phyloP scores from a whole-genome alignment of 805 yeast species.

The Novakomyces olei region DNA sequence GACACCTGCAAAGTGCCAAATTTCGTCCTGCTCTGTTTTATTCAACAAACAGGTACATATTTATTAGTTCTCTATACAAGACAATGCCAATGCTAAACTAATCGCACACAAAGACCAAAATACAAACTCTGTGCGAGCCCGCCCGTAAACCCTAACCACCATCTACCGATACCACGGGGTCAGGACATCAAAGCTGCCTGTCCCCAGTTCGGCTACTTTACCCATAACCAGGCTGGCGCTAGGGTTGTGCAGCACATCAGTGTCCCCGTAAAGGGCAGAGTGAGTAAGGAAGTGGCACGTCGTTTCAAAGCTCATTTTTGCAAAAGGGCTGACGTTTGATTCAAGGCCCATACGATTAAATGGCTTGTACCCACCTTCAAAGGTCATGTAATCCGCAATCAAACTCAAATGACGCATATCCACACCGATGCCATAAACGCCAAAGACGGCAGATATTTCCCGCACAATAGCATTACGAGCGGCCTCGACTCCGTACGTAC shows the following conservation, averaged over 20 bases:
- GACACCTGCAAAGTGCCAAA: no score
- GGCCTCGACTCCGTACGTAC: constrained; percentile 94
- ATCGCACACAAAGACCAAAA: no score
- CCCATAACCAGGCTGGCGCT: constrained; percentile 87
- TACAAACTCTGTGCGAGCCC: no score
- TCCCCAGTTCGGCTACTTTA: constrained; percentile 74
- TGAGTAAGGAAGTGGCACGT: constrained; percentile 92
- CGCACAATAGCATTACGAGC: constrained; percentile 93
- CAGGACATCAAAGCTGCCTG: constrained; percentile 75
- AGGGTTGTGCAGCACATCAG: constrained; percentile 75
- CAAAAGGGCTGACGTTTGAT: constrained; percentile 79
- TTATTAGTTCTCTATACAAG: no score
- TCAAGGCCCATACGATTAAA: constrained; percentile 98
- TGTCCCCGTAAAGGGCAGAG: constrained; percentile 80
- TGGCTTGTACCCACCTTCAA: constrained; percentile 92
- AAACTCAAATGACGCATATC: constrained; percentile 85
- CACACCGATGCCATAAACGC: constrained; percentile 85
- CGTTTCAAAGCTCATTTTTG: constrained; percentile 98
- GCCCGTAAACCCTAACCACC: no score
- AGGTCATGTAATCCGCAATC: constrained; percentile 96
- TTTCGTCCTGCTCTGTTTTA: no score
- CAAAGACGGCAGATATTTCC: constrained; percentile 88
- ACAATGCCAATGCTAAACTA: no score
- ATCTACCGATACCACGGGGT: no score
- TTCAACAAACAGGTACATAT: no score